These are phyloP conservation scores for Gonapodya prolifera DNA, from an alignment of 192 early-diverging fungal genomes.

Conservation along the genomic window DNA sequence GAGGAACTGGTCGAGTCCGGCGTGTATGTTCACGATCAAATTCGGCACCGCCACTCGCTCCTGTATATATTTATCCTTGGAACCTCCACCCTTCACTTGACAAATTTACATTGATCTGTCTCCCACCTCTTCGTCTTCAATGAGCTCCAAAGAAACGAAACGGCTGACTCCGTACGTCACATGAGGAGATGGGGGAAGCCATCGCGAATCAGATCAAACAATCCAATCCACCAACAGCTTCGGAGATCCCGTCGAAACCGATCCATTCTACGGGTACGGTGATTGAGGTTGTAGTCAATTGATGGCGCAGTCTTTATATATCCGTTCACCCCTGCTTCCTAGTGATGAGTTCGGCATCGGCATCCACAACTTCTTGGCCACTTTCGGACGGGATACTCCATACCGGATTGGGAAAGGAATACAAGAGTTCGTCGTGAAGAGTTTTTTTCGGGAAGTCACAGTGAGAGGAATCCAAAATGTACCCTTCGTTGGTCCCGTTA, in stretches of 20 bases:
- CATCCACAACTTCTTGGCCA: background rate
- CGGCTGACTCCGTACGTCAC: background rate
- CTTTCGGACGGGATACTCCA: background rate
- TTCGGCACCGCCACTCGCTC: too few relatives aligned
- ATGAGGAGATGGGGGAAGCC: too few relatives aligned
- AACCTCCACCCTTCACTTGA: background rate
- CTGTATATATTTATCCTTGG: background rate
- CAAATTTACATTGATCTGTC: background rate
- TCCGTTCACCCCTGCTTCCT: too few relatives aligned
- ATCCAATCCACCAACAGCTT: too few relatives aligned
- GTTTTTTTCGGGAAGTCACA: background rate
- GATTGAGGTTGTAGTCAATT: too few relatives aligned
- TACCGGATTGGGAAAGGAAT: background rate
- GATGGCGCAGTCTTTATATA: too few relatives aligned
- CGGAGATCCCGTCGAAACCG: background rate
- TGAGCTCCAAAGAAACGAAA: background rate
- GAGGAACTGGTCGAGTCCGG: too few relatives aligned
- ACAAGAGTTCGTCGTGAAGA: background rate
- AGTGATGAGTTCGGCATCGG: background rate
- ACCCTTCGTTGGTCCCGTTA: conserved; percentile 75
- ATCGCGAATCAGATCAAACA: too few relatives aligned
- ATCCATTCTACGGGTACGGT: background rate
- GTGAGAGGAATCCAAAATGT: conserved; percentile 28
- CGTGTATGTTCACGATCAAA: too few relatives aligned
- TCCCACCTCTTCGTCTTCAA: background rate